phyloP scores from a whole-genome alignment of 2,329 filamentous ascomycete genomes.

The Onygena corvina region DNA sequence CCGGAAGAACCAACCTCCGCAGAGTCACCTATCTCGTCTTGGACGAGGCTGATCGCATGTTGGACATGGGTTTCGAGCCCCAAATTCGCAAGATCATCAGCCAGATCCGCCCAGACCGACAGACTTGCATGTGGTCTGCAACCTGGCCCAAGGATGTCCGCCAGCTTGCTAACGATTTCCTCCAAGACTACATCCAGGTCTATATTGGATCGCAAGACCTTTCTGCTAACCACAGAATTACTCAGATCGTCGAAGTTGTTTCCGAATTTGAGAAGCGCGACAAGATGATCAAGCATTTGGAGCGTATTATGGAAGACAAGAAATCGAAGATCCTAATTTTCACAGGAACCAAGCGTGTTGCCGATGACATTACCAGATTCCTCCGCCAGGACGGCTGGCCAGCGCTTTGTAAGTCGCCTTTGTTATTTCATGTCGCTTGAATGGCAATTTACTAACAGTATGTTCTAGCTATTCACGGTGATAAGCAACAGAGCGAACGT shows the following conservation, averaged over 20 bases:
- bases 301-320: slow-evolving; percentile 96
- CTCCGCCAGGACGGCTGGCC: slow-evolving; percentile 97
- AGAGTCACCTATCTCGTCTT: slow-evolving; percentile 97
- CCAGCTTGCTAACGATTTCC: slow-evolving; percentile 77
- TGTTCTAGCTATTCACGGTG: slow-evolving; percentile 76
- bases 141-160: slow-evolving; percentile 99
- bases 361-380: slow-evolving; percentile 94
- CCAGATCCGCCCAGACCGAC: slow-evolving; percentile 94
- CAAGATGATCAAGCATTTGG: slow-evolving; percentile 90
- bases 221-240: slow-evolving; percentile 94
- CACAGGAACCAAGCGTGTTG: slow-evolving; percentile 74
- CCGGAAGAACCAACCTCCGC: slow-evolving; percentile 93
- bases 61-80: slow-evolving; percentile 99
- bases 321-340: slow-evolving; percentile 93
- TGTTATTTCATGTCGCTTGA: slow-evolving; percentile 17
- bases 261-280: slow-evolving; percentile 97
- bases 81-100: slow-evolving; percentile 98
- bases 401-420: slow-evolving; percentile 62
- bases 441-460: slow-evolving; percentile 27
- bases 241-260: slow-evolving; percentile 92
- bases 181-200: slow-evolving; percentile 94
- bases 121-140: slow-evolving; percentile 99
- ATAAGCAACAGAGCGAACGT: slow-evolving; percentile 98
- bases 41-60: slow-evolving; percentile 97
- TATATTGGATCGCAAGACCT: slow-evolving; percentile 96